phyloP scores from a whole-genome alignment of 257 asterid species.

The Gentiana dahurica region DNA sequence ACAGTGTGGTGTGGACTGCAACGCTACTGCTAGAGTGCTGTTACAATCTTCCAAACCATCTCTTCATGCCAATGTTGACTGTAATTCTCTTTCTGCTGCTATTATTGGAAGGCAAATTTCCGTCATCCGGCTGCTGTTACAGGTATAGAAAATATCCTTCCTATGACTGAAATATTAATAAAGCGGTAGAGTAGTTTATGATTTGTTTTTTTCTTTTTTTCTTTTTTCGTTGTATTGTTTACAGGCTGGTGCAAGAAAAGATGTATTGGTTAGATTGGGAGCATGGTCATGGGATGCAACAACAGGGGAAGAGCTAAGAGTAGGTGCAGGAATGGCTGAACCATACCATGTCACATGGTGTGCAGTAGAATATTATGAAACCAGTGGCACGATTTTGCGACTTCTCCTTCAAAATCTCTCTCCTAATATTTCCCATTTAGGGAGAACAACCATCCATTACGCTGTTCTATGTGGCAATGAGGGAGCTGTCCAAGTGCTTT shows the following conservation, averaged over 20 bases:
- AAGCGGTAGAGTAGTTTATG: too few species aligned
- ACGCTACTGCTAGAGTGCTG: constrained; percentile 57
- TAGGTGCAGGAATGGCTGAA: constrained; percentile 76
- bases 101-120: constrained; percentile 48
- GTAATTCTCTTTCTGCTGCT: constrained; percentile 65
- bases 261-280: constrained; percentile 47
- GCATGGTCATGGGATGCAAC: constrained; percentile 74
- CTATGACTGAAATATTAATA: neutral
- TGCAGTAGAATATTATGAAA: constrained; percentile 68
- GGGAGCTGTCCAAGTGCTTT: constrained; percentile 41
- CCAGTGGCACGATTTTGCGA: constrained; percentile 44
- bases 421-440: constrained; percentile 51
- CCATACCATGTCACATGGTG: constrained; percentile 68
- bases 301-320: constrained; percentile 69
- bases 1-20: constrained; percentile 56
- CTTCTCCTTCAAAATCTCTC: constrained; percentile 48
- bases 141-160: constrained; percentile 22
- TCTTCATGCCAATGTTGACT: constrained; percentile 59
- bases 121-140: constrained; percentile 37
- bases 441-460: constrained; percentile 58
- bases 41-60: constrained; percentile 68
- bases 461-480: constrained; percentile 50
- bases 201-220: too few species aligned
- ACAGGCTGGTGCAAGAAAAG: constrained; percentile 56
- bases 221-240: constrained; percentile 2